phyloP scores from a whole-genome alignment of 2,329 filamentous ascomycete genomes.

The Cadophora malorum region DNA sequence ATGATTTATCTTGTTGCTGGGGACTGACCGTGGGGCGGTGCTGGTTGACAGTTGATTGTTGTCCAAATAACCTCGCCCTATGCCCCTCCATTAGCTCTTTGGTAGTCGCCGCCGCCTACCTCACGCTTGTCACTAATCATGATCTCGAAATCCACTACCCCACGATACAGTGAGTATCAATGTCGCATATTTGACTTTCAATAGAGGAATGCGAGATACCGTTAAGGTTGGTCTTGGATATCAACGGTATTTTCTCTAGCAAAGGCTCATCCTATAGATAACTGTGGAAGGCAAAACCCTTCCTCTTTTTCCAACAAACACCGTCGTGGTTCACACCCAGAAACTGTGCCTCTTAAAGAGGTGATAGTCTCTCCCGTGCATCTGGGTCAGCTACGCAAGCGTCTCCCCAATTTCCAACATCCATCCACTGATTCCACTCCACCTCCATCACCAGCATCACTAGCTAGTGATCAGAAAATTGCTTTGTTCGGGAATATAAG shows the following conservation, averaged over 20 bases:
- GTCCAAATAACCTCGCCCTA: slow-evolving; percentile 9
- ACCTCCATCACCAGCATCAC: slow-evolving; percentile 22
- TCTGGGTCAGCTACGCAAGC: slow-evolving; percentile 42
- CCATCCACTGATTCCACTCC: slow-evolving; percentile 8
- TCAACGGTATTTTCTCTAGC: too few species aligned
- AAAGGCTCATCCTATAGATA: background rate
- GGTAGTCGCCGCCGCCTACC: slow-evolving; percentile 11
- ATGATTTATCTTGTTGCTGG: slow-evolving; percentile 18
- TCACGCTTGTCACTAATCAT: slow-evolving; percentile 7
- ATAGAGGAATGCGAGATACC: background rate
- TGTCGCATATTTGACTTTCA: background rate
- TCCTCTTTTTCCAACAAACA: background rate
- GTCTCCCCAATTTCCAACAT: slow-evolving; percentile 27
- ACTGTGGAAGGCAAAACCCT: background rate
- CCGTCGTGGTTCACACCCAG: too few species aligned
- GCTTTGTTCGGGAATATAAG: slow-evolving; percentile 10
- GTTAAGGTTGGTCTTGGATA: too few species aligned
- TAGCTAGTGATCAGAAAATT: slow-evolving; percentile 16
- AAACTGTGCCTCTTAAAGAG: slow-evolving; percentile 24
- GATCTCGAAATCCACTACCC: background rate
- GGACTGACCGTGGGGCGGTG: background rate
- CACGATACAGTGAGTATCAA: background rate
- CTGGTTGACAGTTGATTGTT: slow-evolving; percentile 12
- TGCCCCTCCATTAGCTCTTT: slow-evolving; percentile 13
- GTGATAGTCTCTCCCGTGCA: slow-evolving; percentile 36